Evolutionary conservation across 129 eudicot genomes (phyloP).

Genomic region (Saposhnikovia divaricata): DNA sequence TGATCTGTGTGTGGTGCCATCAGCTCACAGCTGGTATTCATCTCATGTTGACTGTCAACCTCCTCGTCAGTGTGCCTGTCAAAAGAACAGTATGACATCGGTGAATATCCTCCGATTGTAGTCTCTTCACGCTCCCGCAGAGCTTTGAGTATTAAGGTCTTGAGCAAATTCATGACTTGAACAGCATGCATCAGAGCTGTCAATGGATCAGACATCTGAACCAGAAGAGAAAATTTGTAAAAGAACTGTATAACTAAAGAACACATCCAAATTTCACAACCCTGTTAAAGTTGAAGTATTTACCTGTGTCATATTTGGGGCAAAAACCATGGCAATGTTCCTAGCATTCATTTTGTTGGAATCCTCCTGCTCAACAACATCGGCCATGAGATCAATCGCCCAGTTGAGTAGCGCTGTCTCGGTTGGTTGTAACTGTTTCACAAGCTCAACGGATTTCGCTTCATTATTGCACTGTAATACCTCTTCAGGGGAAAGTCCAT

Average conservation of each 20-base stretch:
- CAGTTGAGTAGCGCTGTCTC: conserved; percentile 75
- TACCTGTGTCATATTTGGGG: conserved; percentile 92
- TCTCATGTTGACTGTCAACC: conserved; percentile 47
- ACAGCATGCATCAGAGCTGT: conserved; percentile 94
- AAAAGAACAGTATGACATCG: conserved; percentile 52
- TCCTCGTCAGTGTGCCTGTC: conserved; percentile 37
- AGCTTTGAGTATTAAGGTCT: conserved; percentile 50
- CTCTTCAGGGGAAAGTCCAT: conserved; percentile 86
- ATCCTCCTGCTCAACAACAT: conserved; percentile 75
- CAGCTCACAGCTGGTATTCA: conserved; percentile 59
- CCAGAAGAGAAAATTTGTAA: conserved; percentile 7
- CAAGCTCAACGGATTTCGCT: conserved; percentile 55
- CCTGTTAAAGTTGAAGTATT: not conserved
- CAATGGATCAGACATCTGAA: conserved; percentile 87
- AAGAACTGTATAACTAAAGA: not conserved
- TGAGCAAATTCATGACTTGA: conserved; percentile 79
- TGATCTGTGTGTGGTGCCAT: conserved; percentile 36
- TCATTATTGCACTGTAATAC: conserved; percentile 67
- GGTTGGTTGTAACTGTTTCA: conserved; percentile 68
- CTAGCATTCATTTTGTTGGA: conserved; percentile 84
- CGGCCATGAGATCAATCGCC: conserved; percentile 91
- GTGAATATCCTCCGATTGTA: conserved; percentile 42
- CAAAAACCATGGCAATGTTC: conserved; percentile 83
- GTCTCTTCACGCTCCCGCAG: conserved; percentile 51
- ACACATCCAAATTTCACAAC: not conserved